Percentiles rank a stretch among this genome's conserved stretches.
phyloP scores from a whole-genome alignment of 805 yeast genomes.

The Zygosaccharomyces bailii region DNA sequence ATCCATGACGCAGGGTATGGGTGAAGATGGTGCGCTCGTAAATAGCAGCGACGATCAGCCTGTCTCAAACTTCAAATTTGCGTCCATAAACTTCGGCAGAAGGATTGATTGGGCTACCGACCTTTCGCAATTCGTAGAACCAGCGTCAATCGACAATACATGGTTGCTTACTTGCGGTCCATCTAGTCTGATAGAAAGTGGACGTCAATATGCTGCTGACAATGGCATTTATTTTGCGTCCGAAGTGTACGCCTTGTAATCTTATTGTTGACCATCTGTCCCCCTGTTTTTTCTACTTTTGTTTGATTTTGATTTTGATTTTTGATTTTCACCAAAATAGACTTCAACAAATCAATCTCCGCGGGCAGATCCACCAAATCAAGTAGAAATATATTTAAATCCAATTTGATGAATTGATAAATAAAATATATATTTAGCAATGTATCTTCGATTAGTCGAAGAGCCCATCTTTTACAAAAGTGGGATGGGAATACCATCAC shows the following conservation, averaged over 20 bases:
- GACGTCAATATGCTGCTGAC: conserved; percentile 20
- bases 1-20: conserved; percentile 15
- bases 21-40: conserved; percentile 20
- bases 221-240: conserved; percentile 22
- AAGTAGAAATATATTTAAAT: no score
- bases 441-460: not conserved
- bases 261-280: not conserved
- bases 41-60: not conserved
- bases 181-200: conserved; percentile 21
- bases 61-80: conserved; percentile 12
- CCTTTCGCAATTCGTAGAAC: conserved; percentile 22
- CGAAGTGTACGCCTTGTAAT: conserved; percentile 25
- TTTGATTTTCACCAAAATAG: no score
- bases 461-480: conserved; percentile 29
- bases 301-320: no score
- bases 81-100: conserved; percentile 24
- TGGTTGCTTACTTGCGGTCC: conserved; percentile 36
- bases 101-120: conserved; percentile 30
- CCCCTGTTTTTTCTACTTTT: not conserved
- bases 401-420: no score
- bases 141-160: conserved; percentile 17
- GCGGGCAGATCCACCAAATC: no score
- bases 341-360: no score
- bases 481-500: conserved; percentile 78
- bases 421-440: no score